Evolutionary conservation across 441 rosid species (phyloP), one percentile per base, ranked within the genome.

Genomic region (Arabidopsis lyrata): DNA sequence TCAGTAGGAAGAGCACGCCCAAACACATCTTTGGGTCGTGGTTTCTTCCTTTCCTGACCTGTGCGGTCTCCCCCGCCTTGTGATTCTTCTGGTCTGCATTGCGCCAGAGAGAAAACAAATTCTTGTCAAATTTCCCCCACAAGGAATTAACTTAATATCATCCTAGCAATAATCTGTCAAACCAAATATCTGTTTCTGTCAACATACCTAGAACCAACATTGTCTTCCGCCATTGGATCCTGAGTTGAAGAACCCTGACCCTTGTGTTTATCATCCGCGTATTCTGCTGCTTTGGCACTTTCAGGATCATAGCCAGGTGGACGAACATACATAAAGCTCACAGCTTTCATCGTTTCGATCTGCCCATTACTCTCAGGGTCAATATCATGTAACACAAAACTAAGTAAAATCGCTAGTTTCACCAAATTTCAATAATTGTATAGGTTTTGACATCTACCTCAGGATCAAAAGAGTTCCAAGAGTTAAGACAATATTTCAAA

Each of bases 271-370:
- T 86, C 90, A 73, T 81, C 97, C 0, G 85, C 86, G 72, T 87
- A 60, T 76, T 92, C 98, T 2, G 99, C 98, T 35, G 94, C 97
- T 83, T 90, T 95, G 66, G 98, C 98, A 77, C 97, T 95, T 78
- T 95, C 99, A 5, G 97, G 85, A 82, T 87, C 89, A 77, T 86
- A 95, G 39, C 99, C 96, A 62, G 97, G 99, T 2, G 99, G 98
- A 1, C 97, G 94, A 72, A 95, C 87, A 74, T 92, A 95, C 98
- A 95, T 92, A 73, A 95, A 95, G 79, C 98, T 92, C 61, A 95
- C 97, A n/a, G 97, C 98, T 87, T 92, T 88, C 95, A 95, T 88
- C 45, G 80, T 88, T 81, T 92, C 96, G 22, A 92, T 78, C 99
- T 90, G 73, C 52, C 2, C 29, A 49, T 42, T n/a, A 57, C 12